Evolutionary conservation across 169 alveolate species (phyloP).

Genomic region (Miamiensis avidus): DNA sequence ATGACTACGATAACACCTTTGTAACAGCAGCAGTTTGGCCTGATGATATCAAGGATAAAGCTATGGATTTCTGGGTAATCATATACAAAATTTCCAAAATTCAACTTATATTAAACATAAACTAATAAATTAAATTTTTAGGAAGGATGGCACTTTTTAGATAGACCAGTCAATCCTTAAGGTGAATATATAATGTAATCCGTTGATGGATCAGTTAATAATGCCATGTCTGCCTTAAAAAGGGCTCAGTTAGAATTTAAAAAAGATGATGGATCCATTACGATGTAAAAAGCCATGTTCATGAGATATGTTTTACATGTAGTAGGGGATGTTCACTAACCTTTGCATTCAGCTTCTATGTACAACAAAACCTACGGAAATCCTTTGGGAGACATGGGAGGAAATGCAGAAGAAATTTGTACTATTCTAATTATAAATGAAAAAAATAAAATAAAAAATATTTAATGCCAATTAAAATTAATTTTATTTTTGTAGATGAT

Average conservation of each 20-base stretch:
- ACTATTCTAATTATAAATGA: too few relatives aligned
- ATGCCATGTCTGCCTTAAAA: slow-evolving; percentile 5
- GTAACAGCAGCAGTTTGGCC: slow-evolving; percentile 63
- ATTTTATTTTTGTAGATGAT: neutral
- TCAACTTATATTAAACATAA: too few relatives aligned
- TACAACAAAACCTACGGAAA: slow-evolving; percentile 44
- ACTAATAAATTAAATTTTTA: too few relatives aligned
- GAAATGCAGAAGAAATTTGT: slow-evolving; percentile 39
- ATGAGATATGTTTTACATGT: slow-evolving; percentile 80
- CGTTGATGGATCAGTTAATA: neutral
- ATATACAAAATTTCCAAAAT: too few relatives aligned
- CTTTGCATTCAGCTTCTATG: slow-evolving; percentile 68
- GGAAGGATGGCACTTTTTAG: too few relatives aligned
- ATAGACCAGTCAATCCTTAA: too few relatives aligned
- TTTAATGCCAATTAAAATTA: too few relatives aligned
- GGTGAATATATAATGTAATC: slow-evolving; percentile 47
- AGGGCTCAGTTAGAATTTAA: slow-evolving; percentile 18
- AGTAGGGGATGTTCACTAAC: slow-evolving; percentile 87
- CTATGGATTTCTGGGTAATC: slow-evolving; percentile 24
- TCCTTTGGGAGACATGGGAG: slow-evolving; percentile 83
- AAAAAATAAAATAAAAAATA: too few relatives aligned
- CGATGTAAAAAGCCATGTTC: slow-evolving; percentile 20
- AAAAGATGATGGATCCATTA: neutral
- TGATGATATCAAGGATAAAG: slow-evolving; percentile 55
- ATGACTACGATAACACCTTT: slow-evolving; percentile 47